Conservation (phyloP, 495 filamentous ascomycete genomes). For the Daldinia concentrica region DNA sequence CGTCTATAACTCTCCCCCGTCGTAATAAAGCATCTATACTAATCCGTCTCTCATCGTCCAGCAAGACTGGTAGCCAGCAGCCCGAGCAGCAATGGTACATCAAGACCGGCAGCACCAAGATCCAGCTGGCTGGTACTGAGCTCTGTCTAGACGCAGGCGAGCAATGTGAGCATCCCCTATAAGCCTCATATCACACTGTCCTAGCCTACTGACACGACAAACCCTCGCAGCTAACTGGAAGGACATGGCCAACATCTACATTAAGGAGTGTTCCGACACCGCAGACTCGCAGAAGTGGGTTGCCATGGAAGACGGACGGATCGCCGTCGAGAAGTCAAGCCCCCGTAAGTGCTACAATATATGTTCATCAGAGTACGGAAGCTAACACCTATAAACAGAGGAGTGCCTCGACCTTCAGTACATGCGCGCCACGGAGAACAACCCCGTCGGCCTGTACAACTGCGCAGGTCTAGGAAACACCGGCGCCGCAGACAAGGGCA, state of each 20-base stretch:
- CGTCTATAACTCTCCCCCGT: constrained; percentile 25
- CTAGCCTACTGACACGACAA: neutral
- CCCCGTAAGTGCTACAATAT: constrained; percentile 48
- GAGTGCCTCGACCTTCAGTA: constrained; percentile 63
- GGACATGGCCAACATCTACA: constrained; percentile 59
- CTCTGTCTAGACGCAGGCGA: constrained; percentile 62
- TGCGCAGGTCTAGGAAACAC: constrained; percentile 60
- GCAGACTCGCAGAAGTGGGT: constrained; percentile 56
- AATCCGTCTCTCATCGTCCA: constrained; percentile 8
- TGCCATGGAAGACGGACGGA: constrained; percentile 59
- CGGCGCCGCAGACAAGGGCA: constrained; percentile 62
- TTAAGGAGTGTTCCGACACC: constrained; percentile 56
- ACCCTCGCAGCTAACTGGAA: constrained; percentile 57
- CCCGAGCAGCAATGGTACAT: constrained; percentile 62
- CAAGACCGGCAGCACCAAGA: constrained; percentile 52
- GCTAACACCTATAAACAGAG: constrained; percentile 47
- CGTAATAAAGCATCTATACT: neutral
- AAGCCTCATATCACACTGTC: neutral
- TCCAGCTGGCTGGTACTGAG: constrained; percentile 56
- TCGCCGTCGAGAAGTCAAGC: constrained; percentile 54
- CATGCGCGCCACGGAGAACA: constrained; percentile 60
- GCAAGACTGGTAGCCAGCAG: constrained; percentile 53
- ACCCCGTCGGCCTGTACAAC: constrained; percentile 61
- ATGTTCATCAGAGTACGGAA: neutral
- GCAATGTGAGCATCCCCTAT: constrained; percentile 50